Percentiles rank a stretch among this genome's conserved stretches.
Evolutionary conservation across 345 rosid species (phyloP).

Genomic region (Acer campestre): DNA sequence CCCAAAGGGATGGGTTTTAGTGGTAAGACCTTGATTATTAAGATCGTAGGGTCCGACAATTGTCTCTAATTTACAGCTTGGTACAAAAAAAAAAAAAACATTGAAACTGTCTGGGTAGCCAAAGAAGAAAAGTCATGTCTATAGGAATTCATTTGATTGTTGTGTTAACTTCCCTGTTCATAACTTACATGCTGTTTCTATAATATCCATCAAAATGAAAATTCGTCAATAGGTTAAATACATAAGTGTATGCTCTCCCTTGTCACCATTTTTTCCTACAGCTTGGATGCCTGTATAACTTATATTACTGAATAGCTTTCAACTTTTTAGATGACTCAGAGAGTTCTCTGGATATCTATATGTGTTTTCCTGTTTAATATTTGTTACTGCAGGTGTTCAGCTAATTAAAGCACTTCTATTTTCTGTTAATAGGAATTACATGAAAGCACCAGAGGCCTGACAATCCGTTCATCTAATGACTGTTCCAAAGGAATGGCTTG

Average conservation of each 20-base stretch:
- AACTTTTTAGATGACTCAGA: background rate
- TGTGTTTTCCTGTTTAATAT: background rate
- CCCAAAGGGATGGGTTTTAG: background rate
- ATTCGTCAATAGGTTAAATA: background rate
- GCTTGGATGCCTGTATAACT: background rate
- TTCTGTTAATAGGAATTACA: slow-evolving; percentile 22
- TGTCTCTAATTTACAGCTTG: background rate
- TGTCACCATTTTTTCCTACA: background rate
- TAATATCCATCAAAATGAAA: background rate
- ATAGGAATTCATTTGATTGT: background rate
- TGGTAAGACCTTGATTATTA: slow-evolving; percentile 1
- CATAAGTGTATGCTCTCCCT: background rate
- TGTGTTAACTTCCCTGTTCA: background rate
- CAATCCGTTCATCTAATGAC: slow-evolving; percentile 18
- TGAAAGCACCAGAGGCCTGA: slow-evolving; percentile 12
- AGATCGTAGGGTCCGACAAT: background rate
- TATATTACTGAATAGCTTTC: background rate
- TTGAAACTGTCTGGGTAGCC: background rate
- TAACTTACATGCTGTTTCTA: background rate
- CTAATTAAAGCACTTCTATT: slow-evolving; percentile 4
- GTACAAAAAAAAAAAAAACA: background rate
- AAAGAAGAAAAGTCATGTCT: background rate
- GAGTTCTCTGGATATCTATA: background rate
- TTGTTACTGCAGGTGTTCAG: background rate
- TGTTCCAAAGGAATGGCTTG: slow-evolving; percentile 7